Percentiles rank a stretch among this genome's conserved stretches.
phyloP scores from a whole-genome alignment of 1,139 yeast species.

The Debaryomycetaceae sp. region DNA sequence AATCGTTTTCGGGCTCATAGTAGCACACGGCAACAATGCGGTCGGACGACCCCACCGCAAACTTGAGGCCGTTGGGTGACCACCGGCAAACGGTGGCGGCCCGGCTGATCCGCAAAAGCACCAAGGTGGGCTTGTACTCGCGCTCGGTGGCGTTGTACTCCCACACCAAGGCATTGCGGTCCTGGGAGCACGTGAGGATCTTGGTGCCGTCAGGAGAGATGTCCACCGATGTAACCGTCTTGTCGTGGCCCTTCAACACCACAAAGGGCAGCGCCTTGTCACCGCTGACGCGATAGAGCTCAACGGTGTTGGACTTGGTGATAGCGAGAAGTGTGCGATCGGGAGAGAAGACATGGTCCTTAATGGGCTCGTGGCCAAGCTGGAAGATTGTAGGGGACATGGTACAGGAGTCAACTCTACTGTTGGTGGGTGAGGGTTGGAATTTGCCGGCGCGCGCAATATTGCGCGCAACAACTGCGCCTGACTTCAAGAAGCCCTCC shows the following conservation, averaged over 20 bases:
- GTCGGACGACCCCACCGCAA: conserved; percentile 97
- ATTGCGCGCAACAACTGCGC: no score
- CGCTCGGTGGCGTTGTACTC: conserved; percentile 52
- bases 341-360: conserved; percentile 82
- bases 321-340: conserved; percentile 71
- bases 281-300: conserved; percentile 50
- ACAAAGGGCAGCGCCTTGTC: conserved; percentile 52
- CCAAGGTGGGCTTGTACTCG: conserved; percentile 80
- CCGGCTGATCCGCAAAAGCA: conserved; percentile 82
- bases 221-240: conserved; percentile 92
- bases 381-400: conserved; percentile 45
- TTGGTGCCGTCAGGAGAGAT: conserved; percentile 77
- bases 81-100: conserved; percentile 93
- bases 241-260: conserved; percentile 79
- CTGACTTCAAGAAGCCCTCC: no score
- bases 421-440: no score
- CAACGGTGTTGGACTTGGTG: conserved; percentile 73
- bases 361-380: conserved; percentile 80
- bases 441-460: no score
- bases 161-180: conserved; percentile 97
- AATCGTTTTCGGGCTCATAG: conserved; percentile 92
- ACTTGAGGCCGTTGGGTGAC: conserved; percentile 91
- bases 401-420: conserved; percentile 35
- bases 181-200: conserved; percentile 96
- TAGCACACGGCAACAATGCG: conserved; percentile 93